phyloP scores from a whole-genome alignment of 371 early-diverging fungal genomes.

The Haplosporangium sp. region DNA sequence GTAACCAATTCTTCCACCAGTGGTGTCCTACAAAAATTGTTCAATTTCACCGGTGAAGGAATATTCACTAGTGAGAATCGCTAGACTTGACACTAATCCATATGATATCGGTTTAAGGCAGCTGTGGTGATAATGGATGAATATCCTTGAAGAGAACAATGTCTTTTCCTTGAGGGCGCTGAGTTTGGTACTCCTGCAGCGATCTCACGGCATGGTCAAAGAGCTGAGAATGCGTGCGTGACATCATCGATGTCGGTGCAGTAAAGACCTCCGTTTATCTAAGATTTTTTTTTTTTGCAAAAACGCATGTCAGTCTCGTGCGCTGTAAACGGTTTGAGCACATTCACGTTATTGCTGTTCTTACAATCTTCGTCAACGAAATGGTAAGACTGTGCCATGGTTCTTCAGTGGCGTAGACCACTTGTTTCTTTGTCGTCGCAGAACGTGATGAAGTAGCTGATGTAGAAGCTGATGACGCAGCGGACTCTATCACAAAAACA shows the following conservation, averaged over 20 bases:
- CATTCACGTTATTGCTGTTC: background rate
- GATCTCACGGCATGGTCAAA: constrained; percentile 25
- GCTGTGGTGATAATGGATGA: too few species aligned
- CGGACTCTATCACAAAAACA: too few species aligned
- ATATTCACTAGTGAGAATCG: background rate
- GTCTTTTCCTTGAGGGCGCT: constrained; percentile 14
- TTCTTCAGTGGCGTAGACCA: constrained; percentile 12
- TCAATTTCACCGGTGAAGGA: too few species aligned
- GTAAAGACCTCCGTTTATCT: constrained; percentile 20
- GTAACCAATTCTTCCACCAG: too few species aligned
- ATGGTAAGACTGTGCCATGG: constrained; percentile 25
- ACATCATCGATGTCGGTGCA: constrained; percentile 6
- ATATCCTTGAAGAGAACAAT: constrained; percentile 22
- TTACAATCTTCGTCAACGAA: constrained; percentile 22
- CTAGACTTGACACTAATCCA: background rate
- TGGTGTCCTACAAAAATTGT: too few species aligned
- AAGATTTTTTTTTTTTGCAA: background rate
- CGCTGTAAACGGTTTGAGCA: background rate
- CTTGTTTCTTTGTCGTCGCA: constrained; percentile 7
- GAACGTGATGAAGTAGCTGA: too few species aligned
- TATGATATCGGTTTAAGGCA: constrained; percentile 9
- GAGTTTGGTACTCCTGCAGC: constrained; percentile 12
- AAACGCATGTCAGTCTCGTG: constrained; percentile 4
- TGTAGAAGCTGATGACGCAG: too few species aligned
- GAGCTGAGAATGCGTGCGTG: constrained; percentile 12